Evolutionary conservation across 2,329 filamentous ascomycete species (phyloP).

Genomic region (Botrytis aclada): DNA sequence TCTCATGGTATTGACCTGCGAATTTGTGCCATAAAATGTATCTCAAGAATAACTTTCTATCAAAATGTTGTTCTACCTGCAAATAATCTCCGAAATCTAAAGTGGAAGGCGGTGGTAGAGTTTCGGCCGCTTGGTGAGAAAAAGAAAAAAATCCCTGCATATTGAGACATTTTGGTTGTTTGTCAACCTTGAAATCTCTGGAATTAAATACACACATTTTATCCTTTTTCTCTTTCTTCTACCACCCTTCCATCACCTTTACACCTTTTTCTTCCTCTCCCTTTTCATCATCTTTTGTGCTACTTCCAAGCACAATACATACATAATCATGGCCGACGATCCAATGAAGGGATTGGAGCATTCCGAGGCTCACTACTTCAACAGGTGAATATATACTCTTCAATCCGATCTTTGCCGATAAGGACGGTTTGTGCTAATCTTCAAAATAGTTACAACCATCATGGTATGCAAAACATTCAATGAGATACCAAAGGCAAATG

Average conservation of each 20-base stretch:
- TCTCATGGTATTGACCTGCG: not conserved
- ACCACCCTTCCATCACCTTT: not conserved
- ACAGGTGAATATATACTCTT: conserved; percentile 61
- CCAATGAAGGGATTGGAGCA: conserved; percentile 43
- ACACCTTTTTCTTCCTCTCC: conserved; percentile 5
- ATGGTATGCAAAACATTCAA: conserved; percentile 61
- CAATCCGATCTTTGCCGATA: not conserved
- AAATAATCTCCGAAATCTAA: not conserved
- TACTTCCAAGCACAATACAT: conserved; percentile 12
- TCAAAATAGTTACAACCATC: conserved; percentile 82
- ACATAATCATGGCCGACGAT: conserved; percentile 49
- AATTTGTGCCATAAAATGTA: not conserved
- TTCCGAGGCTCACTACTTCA: conserved; percentile 98
- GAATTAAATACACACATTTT: not conserved
- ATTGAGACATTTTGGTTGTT: not conserved
- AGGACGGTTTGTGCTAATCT: conserved; percentile 27
- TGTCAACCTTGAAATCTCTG: not conserved
- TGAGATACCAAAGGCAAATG: conserved; percentile 24
- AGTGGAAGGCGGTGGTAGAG: conserved; percentile 10
- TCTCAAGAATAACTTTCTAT: not conserved
- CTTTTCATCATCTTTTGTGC: conserved; percentile 6
- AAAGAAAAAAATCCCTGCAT: conserved; percentile 10
- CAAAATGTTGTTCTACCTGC: not conserved
- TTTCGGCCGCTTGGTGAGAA: conserved; percentile 7
- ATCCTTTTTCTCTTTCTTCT: conserved; percentile 2